A percentile compares a stretch with the other conserved stretches of the same genome.
These are phyloP conservation scores for Ascochyta viciae-villosae DNA, from an alignment of 2,329 filamentous ascomycete genomes.

Conservation along the genomic window DNA sequence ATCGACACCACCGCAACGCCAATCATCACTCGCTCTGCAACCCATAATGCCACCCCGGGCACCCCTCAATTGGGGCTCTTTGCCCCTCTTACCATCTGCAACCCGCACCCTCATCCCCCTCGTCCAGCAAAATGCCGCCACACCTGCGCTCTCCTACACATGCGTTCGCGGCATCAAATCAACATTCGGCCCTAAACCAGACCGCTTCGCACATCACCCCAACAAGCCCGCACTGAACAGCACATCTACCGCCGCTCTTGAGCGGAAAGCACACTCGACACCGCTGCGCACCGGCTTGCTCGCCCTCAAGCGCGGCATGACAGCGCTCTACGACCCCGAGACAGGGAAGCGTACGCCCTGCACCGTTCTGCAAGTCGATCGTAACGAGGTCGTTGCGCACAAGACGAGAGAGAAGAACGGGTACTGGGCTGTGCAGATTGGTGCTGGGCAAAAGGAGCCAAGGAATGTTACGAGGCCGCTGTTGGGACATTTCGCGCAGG, in stretches of 20 bases:
- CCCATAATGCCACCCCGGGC: slow-evolving; percentile 44
- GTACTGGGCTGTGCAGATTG: slow-evolving; percentile 94
- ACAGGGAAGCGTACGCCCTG: slow-evolving; percentile 81
- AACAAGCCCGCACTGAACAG: slow-evolving; percentile 61
- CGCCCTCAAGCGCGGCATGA: slow-evolving; percentile 95
- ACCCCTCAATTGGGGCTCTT: slow-evolving; percentile 44
- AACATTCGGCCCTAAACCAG: slow-evolving; percentile 59
- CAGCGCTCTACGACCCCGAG: slow-evolving; percentile 79
- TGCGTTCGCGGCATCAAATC: slow-evolving; percentile 59
- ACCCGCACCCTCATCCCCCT: slow-evolving; percentile 32
- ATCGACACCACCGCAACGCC: slow-evolving; percentile 8
- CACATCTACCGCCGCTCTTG: slow-evolving; percentile 65
- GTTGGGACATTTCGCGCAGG: slow-evolving; percentile 86
- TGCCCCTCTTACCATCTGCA: slow-evolving; percentile 40
- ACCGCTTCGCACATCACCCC: slow-evolving; percentile 62
- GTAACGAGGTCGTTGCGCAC: slow-evolving; percentile 85
- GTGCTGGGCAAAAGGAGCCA: slow-evolving; percentile 75
- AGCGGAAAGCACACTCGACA: slow-evolving; percentile 63
- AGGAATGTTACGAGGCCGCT: slow-evolving; percentile 81
- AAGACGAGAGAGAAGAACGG: slow-evolving; percentile 84
- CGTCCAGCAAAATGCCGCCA: slow-evolving; percentile 24
- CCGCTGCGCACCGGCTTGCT: slow-evolving; percentile 80
- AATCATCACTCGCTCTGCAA: slow-evolving; percentile 6
- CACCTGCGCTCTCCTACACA: slow-evolving; percentile 28
- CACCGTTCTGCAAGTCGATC: slow-evolving; percentile 92